A percentile compares a stretch with the other conserved stretches of the same genome.
These are phyloP conservation scores for Neophaeococcomyces aloes DNA, from an alignment of 2,329 filamentous ascomycete species.

Conservation along the genomic window DNA sequence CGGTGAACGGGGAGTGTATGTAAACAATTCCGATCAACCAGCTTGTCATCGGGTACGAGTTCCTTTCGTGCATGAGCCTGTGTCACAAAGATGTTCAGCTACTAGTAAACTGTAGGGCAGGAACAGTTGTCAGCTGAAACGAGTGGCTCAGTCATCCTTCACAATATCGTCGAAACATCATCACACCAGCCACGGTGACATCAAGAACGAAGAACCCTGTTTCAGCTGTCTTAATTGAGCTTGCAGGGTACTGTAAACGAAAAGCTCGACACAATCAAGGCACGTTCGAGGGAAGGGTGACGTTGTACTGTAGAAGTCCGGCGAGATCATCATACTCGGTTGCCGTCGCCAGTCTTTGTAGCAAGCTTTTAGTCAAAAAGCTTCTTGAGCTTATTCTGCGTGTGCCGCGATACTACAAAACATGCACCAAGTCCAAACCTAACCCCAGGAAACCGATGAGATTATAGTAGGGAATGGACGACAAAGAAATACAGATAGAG, in stretches of 20 bases:
- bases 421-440: too few relatives aligned
- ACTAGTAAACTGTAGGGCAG: too few relatives aligned
- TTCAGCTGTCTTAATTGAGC: background rate
- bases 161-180: background rate
- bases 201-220: background rate
- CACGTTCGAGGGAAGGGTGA: background rate
- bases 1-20: too few relatives aligned
- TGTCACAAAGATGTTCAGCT: background rate
- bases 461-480: too few relatives aligned
- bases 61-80: background rate
- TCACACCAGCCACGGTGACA: background rate
- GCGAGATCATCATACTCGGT: background rate
- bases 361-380: too few relatives aligned
- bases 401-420: too few relatives aligned
- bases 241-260: background rate
- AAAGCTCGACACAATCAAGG: background rate
- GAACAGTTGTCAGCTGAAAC: background rate
- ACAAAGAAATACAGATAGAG: too few relatives aligned
- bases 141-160: background rate
- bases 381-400: too few relatives aligned
- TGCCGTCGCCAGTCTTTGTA: too few relatives aligned
- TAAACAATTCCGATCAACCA: too few relatives aligned
- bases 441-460: too few relatives aligned
- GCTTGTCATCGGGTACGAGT: background rate
- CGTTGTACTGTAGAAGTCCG: background rate